Evolutionary conservation across 2,329 filamentous ascomycete genomes (phyloP).

Genomic region (Aureobasidium sp.): DNA sequence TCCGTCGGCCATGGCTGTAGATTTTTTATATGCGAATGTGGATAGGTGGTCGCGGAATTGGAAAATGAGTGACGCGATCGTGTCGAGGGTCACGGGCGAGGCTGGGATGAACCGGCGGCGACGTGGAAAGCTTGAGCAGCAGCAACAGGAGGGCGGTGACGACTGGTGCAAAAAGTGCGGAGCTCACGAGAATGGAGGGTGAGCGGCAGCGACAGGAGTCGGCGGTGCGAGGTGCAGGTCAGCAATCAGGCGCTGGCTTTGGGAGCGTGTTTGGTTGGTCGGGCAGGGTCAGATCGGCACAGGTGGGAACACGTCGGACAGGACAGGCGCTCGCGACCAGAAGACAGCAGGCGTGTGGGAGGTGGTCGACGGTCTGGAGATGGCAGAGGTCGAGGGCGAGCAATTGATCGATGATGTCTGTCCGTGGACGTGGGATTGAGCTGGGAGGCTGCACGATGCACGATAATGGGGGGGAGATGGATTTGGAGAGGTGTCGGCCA

Average conservation of each 20-base stretch:
- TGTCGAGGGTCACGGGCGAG: background rate
- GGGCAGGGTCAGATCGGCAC: slow-evolving; percentile 2
- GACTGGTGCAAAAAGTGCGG: background rate
- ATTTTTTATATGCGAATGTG: background rate
- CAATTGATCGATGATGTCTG: slow-evolving; percentile 3
- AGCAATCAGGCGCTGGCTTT: slow-evolving; percentile 4
- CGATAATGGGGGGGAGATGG: slow-evolving; percentile 9
- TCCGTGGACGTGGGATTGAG: slow-evolving; percentile 1
- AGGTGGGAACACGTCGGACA: background rate
- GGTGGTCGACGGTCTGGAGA: background rate
- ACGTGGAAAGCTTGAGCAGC: background rate
- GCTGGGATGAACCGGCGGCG: background rate
- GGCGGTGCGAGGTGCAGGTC: slow-evolving; percentile 7
- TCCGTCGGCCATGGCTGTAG: slow-evolving; percentile 38
- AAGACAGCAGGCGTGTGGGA: background rate
- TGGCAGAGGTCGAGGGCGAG: background rate
- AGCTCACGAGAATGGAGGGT: slow-evolving; percentile 5
- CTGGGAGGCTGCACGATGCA: slow-evolving; percentile 7
- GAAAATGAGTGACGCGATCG: slow-evolving; percentile 1
- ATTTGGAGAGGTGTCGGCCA: slow-evolving; percentile 5
- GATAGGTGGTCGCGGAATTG: background rate
- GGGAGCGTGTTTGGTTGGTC: slow-evolving; percentile 10
- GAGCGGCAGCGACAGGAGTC: slow-evolving; percentile 9
- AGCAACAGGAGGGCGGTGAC: background rate
- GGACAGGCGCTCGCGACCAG: background rate